Evolutionary conservation across 106 monocot genomes (phyloP).

Genomic region (Dioscorea dumetorum): DNA sequence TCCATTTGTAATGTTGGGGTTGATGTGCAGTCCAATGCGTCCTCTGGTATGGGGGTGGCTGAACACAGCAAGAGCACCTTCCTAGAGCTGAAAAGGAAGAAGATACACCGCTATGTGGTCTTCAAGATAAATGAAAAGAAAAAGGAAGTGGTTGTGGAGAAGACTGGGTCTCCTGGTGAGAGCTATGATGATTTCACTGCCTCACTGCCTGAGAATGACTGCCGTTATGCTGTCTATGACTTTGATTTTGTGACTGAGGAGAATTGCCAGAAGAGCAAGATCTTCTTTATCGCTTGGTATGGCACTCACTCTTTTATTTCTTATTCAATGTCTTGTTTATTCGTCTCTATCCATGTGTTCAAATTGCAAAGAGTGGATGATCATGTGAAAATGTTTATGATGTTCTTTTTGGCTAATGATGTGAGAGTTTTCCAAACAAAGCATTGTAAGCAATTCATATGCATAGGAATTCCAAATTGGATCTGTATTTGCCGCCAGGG

Average conservation of each 20-base stretch:
- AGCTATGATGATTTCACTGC: slow-evolving; percentile 42
- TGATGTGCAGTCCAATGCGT: slow-evolving; percentile 25
- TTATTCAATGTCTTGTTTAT: too few species aligned
- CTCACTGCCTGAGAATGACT: slow-evolving; percentile 28
- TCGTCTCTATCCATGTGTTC: too few species aligned
- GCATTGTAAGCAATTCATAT: too few species aligned
- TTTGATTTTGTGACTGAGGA: slow-evolving; percentile 36
- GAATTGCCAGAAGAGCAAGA: slow-evolving; percentile 48
- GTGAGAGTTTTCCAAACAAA: too few species aligned
- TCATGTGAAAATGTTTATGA: too few species aligned
- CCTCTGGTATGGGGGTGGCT: slow-evolving; percentile 28
- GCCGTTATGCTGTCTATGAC: slow-evolving; percentile 36
- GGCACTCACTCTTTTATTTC: not conserved
- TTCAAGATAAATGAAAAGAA: slow-evolving; percentile 48
- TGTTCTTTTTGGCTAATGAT: too few species aligned
- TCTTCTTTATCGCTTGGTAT: slow-evolving; percentile 46
- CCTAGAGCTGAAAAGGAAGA: slow-evolving; percentile 29
- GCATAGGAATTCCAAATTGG: too few species aligned
- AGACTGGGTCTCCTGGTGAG: slow-evolving; percentile 30
- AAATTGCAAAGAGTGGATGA: too few species aligned
- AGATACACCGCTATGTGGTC: slow-evolving; percentile 28
- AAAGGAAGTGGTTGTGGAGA: slow-evolving; percentile 36
- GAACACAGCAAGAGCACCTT: slow-evolving; percentile 34
- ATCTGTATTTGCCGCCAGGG: too few species aligned
- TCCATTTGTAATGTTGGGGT: not conserved